Percentiles rank a stretch among this genome's conserved stretches.
Evolutionary conservation across 2,329 filamentous ascomycete genomes (phyloP).

Genomic region (Cladobotryum mycophilum): DNA sequence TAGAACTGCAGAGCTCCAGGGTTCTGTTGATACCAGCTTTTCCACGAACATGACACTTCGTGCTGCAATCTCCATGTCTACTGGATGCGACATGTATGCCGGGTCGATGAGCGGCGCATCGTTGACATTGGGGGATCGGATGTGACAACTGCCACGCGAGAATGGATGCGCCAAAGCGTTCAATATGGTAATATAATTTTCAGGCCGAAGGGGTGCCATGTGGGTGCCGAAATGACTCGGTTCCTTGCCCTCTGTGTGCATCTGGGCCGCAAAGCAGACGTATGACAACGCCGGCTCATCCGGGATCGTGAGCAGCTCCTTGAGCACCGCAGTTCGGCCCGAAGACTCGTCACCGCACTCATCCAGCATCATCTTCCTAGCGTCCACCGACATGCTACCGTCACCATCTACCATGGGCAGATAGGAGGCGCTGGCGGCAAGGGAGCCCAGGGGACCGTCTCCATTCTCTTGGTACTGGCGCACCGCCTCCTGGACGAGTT

Average conservation of each 20-base stretch:
- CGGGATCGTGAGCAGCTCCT: slow-evolving; percentile 18
- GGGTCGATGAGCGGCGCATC: slow-evolving; percentile 32
- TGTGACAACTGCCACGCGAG: slow-evolving; percentile 53
- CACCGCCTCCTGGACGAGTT: slow-evolving; percentile 22
- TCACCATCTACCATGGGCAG: slow-evolving; percentile 2
- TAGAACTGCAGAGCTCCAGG: slow-evolving; percentile 31
- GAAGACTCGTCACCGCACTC: slow-evolving; percentile 1
- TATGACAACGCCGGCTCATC: slow-evolving; percentile 28
- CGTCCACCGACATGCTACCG: slow-evolving; percentile 1
- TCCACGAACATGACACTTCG: slow-evolving; percentile 39
- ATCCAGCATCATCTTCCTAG: slow-evolving; percentile 1
- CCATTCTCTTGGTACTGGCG: slow-evolving; percentile 29
- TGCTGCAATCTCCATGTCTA: slow-evolving; percentile 49
- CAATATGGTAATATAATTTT: slow-evolving; percentile 49
- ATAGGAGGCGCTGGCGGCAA: slow-evolving; percentile 5
- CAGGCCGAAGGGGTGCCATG: slow-evolving; percentile 9
- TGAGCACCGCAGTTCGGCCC: background rate
- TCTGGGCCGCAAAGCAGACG: slow-evolving; percentile 25
- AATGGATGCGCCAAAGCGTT: slow-evolving; percentile 55
- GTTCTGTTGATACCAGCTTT: slow-evolving; percentile 28
- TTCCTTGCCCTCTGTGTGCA: slow-evolving; percentile 18
- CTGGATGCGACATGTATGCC: slow-evolving; percentile 34
- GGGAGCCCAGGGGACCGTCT: slow-evolving; percentile 22
- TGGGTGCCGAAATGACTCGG: slow-evolving; percentile 15
- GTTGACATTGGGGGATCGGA: slow-evolving; percentile 35